phyloP scores from a whole-genome alignment of 352 stramenopile genomes.

The Phytophthora lateralis region DNA sequence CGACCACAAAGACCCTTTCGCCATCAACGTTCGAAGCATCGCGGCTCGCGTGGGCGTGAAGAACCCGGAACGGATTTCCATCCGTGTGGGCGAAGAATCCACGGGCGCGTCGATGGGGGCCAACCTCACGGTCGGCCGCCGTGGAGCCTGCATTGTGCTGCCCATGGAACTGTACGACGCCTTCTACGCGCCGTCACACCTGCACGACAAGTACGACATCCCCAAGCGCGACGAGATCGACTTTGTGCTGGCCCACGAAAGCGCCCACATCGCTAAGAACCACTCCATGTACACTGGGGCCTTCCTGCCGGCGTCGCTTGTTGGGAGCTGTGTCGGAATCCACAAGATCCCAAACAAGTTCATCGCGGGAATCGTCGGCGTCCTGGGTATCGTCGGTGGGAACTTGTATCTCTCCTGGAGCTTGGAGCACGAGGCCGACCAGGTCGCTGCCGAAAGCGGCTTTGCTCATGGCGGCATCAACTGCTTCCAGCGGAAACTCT shows the following conservation, averaged over 20 bases:
- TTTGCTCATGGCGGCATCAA: slow-evolving; percentile 72
- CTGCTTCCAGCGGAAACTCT: slow-evolving; percentile 80
- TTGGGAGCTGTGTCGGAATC: slow-evolving; percentile 56
- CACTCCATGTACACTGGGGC: slow-evolving; percentile 68
- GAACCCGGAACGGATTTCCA: slow-evolving; percentile 67
- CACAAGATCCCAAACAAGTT: slow-evolving; percentile 82
- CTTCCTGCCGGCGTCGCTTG: slow-evolving; percentile 68
- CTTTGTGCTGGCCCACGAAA: slow-evolving; percentile 85
- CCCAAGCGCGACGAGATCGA: slow-evolving; percentile 78
- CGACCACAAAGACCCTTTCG: slow-evolving; percentile 60
- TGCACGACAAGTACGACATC: slow-evolving; percentile 59
- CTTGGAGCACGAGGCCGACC: slow-evolving; percentile 82
- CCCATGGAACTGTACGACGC: slow-evolving; percentile 82
- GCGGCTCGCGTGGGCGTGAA: slow-evolving; percentile 68
- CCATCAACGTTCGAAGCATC: slow-evolving; percentile 64
- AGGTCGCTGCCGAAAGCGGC: slow-evolving; percentile 68
- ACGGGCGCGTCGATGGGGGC: slow-evolving; percentile 66
- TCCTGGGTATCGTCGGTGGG: slow-evolving; percentile 47
- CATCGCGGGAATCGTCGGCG: slow-evolving; percentile 52
- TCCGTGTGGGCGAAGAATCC: slow-evolving; percentile 67
- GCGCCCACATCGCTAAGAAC: slow-evolving; percentile 83
- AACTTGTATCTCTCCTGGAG: slow-evolving; percentile 81
- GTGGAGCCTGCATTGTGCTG: slow-evolving; percentile 73
- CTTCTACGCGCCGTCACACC: slow-evolving; percentile 60
- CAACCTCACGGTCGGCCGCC: slow-evolving; percentile 60